Evolutionary conservation across 805 yeast genomes (phyloP), one percentile per base, ranked within the genome.

Genomic region (Ogataea corticis): DNA sequence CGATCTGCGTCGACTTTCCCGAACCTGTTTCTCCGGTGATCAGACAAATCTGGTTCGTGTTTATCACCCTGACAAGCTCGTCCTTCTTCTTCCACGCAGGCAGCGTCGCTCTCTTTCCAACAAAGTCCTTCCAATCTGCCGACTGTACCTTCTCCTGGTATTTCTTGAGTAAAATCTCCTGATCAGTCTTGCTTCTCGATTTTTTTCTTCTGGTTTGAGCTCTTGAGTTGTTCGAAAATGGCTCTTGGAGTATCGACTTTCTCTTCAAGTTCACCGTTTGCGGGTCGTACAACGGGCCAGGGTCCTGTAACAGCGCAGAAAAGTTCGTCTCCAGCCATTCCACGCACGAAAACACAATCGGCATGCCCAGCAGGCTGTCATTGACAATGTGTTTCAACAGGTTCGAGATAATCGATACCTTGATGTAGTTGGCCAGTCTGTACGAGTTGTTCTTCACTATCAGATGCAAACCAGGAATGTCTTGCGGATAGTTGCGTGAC

Each of bases 21-120:
- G 97, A 91, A 56, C 98, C 98, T 0, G 98, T 92, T 63, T 94
- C 99, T 62, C 98, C 99, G 2, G 98, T 92, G 30, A 92, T 77
- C 28, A 92, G 67, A 7, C 87, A 81, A 4, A 89, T 85, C 50
- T 79, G 79, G 58, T 86, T 77, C 0, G 70, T 49, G 23, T 73
- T 70, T 3, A 92, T 79, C 3, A 81, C 67, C 0, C 76, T 56
- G 2, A 87, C 73, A 32, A 92, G 71, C 5, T 77, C 72, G 0
- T 75, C 65, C 42, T 71, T 74, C 59, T 83, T 85, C 12, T 69
- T 62, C 96, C 96, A 92, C 0, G 98, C 98, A 0, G 99, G 98
- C 27, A 92, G 67, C 7, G 65, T 63, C 9, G 74, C 52, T 54
- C 98, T 76, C 10, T 67, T 62, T 2, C 55, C 45, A 4, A 79